Conservation (phyloP, 2,329 filamentous ascomycete genomes). For the Xylaria arbuscula region DNA sequence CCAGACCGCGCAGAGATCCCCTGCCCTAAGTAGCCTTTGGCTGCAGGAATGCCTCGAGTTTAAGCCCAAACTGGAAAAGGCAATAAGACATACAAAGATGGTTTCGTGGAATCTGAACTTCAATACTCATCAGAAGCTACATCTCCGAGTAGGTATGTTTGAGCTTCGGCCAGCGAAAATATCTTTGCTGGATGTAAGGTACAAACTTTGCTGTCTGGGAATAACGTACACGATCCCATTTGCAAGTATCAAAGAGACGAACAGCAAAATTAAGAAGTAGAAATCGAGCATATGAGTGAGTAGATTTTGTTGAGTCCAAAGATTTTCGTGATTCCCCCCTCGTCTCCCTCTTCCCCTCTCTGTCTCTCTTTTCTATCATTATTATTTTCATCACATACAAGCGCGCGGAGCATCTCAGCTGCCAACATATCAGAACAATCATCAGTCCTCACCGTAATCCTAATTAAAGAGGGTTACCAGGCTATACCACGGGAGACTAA, state of each 20-base stretch:
- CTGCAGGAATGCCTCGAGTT: constrained; percentile 34
- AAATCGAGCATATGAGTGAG: constrained; percentile 19
- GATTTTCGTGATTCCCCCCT: constrained; percentile 12
- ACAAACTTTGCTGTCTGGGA: constrained; percentile 1
- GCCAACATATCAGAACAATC: constrained; percentile 28
- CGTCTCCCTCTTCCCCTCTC: background rate
- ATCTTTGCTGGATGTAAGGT: constrained; percentile 24
- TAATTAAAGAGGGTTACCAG: constrained; percentile 35
- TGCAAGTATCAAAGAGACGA: constrained; percentile 10
- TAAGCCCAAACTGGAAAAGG: constrained; percentile 34
- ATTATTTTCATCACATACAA: constrained; percentile 33
- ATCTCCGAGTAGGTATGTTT: constrained; percentile 17
- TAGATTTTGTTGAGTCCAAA: background rate
- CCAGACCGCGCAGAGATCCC: constrained; percentile 34
- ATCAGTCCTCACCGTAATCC: constrained; percentile 27
- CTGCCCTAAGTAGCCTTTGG: constrained; percentile 20
- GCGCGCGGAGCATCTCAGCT: constrained; percentile 33
- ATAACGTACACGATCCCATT: constrained; percentile 21
- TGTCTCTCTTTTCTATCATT: background rate
- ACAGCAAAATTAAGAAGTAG: background rate
- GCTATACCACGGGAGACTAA: constrained; percentile 33
- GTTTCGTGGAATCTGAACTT: constrained; percentile 27
- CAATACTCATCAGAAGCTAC: constrained; percentile 22
- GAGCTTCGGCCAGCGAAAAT: constrained; percentile 33
- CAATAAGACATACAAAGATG: constrained; percentile 33